Evolutionary conservation across 805 yeast species (phyloP), one percentile per base, ranked within the genome.

Genomic region (Isabelozyma pseudorhagii): DNA sequence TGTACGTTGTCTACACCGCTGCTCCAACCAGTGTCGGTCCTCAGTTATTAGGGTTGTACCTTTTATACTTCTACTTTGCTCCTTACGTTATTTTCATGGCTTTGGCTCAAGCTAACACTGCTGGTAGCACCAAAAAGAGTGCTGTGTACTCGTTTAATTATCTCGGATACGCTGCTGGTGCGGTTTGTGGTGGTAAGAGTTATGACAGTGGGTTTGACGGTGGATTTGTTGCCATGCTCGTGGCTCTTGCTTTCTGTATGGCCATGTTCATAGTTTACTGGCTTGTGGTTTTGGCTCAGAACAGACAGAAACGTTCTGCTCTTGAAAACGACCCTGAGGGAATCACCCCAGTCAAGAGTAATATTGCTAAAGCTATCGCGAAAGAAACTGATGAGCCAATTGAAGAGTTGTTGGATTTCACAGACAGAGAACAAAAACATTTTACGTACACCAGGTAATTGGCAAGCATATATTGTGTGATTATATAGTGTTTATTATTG

Each of bases 291-390:
- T 27, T 69, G 55, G 38, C 38, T 10, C 54, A 61, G 44, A 61
- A 61, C 41, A 51, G 42, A 39, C 40, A 46, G 13, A 55, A 57
- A 49, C 48, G n/a, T 13, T 18, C 28, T 8, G 46, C 45, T 6
- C 42, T 54, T 34, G 55, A 66, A 17, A 63, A 72, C 60, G 76
- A 77, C 40, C 79, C 80, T 36, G 79, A 74, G 60, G 74, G 83
- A 56, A 80, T 79, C 55, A 77, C 83, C 54, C 57, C 55, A 27
- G 81, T 77, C 64, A 78, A 75, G 56, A 83, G 76, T 52, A 88
- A 87, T 44, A 76, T 78, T 59, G 84, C 85, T 50, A 79, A 74
- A 53, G 75, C 67, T 54, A 64, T 71, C 43, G 80, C 82, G 73
- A 82, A 82, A 58, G 68, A 68, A 72, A n/a, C 49, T 8, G 62